These are phyloP conservation scores for Geranomyces michiganensis DNA, from an alignment of 192 early-diverging fungal genomes.

Conservation along the genomic window DNA sequence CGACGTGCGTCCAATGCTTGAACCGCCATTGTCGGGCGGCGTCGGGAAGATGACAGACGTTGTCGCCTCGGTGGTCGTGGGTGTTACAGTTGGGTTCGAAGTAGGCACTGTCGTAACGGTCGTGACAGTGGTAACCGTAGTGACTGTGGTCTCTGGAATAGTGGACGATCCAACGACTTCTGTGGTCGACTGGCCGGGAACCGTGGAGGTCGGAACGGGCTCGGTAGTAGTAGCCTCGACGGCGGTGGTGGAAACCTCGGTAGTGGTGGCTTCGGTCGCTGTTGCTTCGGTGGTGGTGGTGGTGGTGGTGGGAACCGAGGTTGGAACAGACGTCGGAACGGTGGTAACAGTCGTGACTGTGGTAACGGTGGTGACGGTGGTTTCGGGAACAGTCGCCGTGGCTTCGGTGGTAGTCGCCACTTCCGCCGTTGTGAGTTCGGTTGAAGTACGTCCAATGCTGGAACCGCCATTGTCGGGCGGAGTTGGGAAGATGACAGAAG, in stretches of 20 bases:
- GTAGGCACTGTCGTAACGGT: not conserved
- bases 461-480: not conserved
- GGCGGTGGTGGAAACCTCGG: not conserved
- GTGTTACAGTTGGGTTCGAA: not conserved
- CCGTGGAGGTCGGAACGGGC: not conserved
- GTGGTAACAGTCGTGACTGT: not conserved
- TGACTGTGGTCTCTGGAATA: not conserved
- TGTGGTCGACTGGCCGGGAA: no score
- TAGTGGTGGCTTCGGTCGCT: not conserved
- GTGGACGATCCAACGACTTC: not conserved
- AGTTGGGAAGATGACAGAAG: not conserved
- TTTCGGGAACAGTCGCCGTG: not conserved
- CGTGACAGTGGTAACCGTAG: not conserved
- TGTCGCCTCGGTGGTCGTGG: not conserved
- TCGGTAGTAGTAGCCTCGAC: not conserved
- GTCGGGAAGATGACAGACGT: not conserved
- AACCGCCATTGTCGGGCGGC: not conserved
- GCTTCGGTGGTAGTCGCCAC: slow-evolving; percentile 3
- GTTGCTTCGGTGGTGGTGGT: not conserved
- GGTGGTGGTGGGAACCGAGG: not conserved
- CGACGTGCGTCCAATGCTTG: not conserved
- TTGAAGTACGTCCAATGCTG: not conserved
- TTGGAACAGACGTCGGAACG: not conserved
- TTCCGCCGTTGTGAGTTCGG: not conserved
- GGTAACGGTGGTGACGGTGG: not conserved